These are phyloP conservation scores for Geotrichum klebahnii DNA, from an alignment of 1,139 yeast species.

Conservation along the genomic window DNA sequence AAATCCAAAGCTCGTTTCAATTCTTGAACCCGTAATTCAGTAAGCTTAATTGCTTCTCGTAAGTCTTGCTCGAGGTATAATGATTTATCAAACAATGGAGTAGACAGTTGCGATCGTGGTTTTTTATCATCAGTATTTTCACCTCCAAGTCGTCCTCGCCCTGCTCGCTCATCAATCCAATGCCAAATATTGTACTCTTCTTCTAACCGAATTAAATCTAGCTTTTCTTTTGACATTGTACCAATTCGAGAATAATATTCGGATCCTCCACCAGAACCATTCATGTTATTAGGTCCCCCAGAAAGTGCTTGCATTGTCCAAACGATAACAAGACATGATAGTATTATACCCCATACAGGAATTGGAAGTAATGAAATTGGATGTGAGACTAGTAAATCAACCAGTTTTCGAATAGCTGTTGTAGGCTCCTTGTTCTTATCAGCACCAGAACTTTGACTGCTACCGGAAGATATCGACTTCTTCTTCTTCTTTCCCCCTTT, in stretches of 20 bases:
- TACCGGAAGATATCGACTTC: neutral
- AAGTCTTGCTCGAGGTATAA: constrained; percentile 48
- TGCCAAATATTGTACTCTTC: constrained; percentile 73
- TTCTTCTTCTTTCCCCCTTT: constrained; percentile 3
- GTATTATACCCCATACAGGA: constrained; percentile 26
- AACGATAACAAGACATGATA: constrained; percentile 24
- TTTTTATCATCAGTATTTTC: neutral
- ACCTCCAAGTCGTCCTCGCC: constrained; percentile 36
- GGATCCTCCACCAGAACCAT: constrained; percentile 9
- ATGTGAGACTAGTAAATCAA: constrained; percentile 16
- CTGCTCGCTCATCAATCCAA: constrained; percentile 63
- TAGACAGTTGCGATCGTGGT: neutral
- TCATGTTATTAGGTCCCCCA: constrained; percentile 12
- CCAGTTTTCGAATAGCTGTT: constrained; percentile 8
- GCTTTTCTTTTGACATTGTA: constrained; percentile 10
- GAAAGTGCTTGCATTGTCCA: constrained; percentile 30
- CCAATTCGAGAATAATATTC: constrained; percentile 1
- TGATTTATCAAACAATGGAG: constrained; percentile 3
- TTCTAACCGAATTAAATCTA: constrained; percentile 33
- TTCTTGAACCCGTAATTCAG: constrained; percentile 50
- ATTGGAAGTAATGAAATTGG: constrained; percentile 25
- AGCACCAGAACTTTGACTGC: too few relatives aligned
- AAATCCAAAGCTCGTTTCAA: constrained; percentile 31
- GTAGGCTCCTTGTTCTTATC: constrained; percentile 11
- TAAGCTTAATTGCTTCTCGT: constrained; percentile 51